Percentiles rank a stretch among this genome's conserved stretches.
Evolutionary conservation across 2,329 filamentous ascomycete genomes (phyloP).

Genomic region (Apiospora aurea): DNA sequence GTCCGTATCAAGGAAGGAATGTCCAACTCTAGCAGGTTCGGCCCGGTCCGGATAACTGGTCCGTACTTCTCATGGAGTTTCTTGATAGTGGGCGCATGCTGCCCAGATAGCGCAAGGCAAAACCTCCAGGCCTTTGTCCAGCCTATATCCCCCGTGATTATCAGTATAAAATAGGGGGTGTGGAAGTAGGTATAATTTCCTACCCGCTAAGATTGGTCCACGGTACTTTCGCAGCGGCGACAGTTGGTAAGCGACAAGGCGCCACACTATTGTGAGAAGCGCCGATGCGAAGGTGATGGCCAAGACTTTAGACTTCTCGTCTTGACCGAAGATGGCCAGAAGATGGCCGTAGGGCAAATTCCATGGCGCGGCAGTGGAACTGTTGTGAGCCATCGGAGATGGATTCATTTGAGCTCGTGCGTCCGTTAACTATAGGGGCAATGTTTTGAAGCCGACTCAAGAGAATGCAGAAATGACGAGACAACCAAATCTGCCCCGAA

Average conservation of each 20-base stretch:
- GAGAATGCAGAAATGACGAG: not conserved
- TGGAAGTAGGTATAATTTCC: no score
- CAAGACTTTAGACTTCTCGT: not conserved
- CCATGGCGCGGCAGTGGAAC: not conserved
- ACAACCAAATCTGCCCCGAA: not conserved
- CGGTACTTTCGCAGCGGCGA: constrained; percentile 24
- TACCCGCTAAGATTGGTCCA: constrained; percentile 25
- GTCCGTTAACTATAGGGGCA: not conserved
- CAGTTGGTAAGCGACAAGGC: not conserved
- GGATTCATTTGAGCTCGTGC: no score
- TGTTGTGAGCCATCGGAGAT: not conserved
- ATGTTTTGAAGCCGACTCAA: not conserved
- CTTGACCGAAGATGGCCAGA: not conserved
- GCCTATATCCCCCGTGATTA: constrained; percentile 27
- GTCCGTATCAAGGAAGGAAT: constrained; percentile 40
- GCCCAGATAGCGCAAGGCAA: constrained; percentile 34
- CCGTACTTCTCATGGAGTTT: constrained; percentile 47
- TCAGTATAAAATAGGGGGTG: not conserved
- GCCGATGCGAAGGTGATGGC: not conserved
- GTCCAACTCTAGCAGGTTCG: constrained; percentile 41
- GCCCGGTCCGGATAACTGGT: constrained; percentile 46
- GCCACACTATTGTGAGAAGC: not conserved
- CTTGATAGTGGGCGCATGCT: constrained; percentile 39
- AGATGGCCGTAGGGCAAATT: no score
- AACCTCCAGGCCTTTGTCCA: constrained; percentile 47